Evolutionary conservation across 2,329 filamentous ascomycete genomes (phyloP).

Genomic region (Chaetomium globosum): DNA sequence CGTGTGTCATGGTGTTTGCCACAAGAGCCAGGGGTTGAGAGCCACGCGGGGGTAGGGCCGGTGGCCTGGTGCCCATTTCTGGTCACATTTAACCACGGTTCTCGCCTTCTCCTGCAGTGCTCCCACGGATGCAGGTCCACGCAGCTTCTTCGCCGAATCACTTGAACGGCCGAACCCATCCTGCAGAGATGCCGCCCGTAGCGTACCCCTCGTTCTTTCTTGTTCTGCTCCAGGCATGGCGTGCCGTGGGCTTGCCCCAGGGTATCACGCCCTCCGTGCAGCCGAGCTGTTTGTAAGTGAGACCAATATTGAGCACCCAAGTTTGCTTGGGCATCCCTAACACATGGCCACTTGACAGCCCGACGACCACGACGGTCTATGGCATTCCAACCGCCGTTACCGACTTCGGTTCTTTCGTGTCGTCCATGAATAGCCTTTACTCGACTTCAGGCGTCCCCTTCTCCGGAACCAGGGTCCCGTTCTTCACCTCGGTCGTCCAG

Average conservation of each 20-base stretch:
- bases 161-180: background rate
- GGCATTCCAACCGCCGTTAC: conserved; percentile 5
- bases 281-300: conserved; percentile 4
- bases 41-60: background rate
- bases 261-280: background rate
- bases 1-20: background rate
- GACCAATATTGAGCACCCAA: background rate
- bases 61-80: background rate
- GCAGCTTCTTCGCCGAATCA: conserved; percentile 3
- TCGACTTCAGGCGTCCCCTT: conserved; percentile 18
- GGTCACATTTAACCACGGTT: conserved; percentile 4
- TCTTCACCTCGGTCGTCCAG: conserved; percentile 10
- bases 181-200: conserved; percentile 7
- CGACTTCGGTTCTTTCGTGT: background rate
- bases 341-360: background rate
- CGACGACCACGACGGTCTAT: conserved; percentile 10
- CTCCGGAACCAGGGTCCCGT: conserved; percentile 12
- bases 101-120: background rate
- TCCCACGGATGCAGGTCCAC: background rate
- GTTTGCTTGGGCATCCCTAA: background rate
- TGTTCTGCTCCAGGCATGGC: conserved; percentile 10
- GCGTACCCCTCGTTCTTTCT: background rate
- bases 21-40: background rate
- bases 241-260: conserved; percentile 3
- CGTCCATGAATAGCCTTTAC: conserved; percentile 20